A percentile compares a stretch with the other conserved stretches of the same genome.
These are phyloP conservation scores for Orbilia oligospora DNA, from an alignment of 2,329 filamentous ascomycete genomes.

Conservation along the genomic window DNA sequence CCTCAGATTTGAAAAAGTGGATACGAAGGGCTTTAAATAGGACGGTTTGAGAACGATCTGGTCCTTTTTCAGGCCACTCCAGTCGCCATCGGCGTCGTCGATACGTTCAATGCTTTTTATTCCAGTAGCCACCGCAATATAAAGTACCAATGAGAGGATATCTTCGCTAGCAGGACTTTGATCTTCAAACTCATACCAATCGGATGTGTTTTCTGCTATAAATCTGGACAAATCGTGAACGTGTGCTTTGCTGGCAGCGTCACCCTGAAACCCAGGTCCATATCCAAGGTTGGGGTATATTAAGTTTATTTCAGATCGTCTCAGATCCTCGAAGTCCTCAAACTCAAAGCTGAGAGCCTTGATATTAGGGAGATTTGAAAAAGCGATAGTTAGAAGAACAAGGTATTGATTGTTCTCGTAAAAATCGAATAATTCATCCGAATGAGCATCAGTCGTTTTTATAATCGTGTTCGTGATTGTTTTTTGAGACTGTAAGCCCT, in stretches of 20 bases:
- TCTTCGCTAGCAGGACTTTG: not conserved
- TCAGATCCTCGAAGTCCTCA: not conserved
- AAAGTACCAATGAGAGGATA: not conserved
- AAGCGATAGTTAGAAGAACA: not conserved
- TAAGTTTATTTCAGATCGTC: conserved; percentile 19
- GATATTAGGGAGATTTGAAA: conserved; percentile 29
- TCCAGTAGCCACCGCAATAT: not conserved
- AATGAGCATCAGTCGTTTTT: not conserved
- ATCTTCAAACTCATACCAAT: not conserved
- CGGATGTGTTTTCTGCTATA: not conserved
- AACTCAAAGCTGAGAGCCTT: not conserved
- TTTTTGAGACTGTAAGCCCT: not conserved
- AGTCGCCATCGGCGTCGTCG: not conserved
- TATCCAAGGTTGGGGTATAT: conserved; percentile 7
- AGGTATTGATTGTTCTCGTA: not conserved
- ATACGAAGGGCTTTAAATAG: not conserved
- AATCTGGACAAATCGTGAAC: not conserved
- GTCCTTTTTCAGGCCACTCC: not conserved
- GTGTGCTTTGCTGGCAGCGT: not conserved
- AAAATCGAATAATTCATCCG: not conserved
- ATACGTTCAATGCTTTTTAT: not conserved
- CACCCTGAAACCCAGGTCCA: not conserved
- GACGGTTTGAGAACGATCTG: not conserved
- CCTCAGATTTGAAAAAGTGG: conserved; percentile 16
- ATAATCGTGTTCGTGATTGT: not conserved